These are phyloP conservation scores for Pichia sp. DNA, from an alignment of 1,139 yeast genomes.

Conservation along the genomic window DNA sequence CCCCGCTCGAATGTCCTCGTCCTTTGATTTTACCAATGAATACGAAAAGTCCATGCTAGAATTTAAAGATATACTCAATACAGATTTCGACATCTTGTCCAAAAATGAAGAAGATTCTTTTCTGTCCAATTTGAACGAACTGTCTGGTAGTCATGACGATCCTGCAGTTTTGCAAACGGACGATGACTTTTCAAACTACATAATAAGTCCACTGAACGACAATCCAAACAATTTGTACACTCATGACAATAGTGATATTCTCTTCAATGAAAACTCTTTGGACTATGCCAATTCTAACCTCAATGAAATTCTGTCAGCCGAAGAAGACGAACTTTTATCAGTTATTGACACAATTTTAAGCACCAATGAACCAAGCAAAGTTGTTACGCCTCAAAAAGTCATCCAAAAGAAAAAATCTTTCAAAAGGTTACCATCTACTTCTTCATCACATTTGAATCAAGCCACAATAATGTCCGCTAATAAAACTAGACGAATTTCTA, in stretches of 20 bases:
- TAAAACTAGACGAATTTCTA: conserved; percentile 2
- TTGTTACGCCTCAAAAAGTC: not conserved
- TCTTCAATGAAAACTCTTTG: not conserved
- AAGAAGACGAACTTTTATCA: not conserved
- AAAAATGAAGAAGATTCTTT: not conserved
- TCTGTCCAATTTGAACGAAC: not conserved
- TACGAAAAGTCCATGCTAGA: too few relatives aligned
- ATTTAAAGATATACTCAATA: not conserved
- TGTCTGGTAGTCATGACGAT: not conserved
- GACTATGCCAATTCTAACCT: not conserved
- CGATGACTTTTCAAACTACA: not conserved
- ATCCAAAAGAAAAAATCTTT: conserved; percentile 2
- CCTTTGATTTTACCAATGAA: too few relatives aligned
- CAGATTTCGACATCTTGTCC: not conserved
- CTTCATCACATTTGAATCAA: not conserved
- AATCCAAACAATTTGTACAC: not conserved
- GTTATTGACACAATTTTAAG: not conserved
- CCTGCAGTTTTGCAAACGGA: not conserved
- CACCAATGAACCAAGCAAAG: not conserved
- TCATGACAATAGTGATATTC: not conserved
- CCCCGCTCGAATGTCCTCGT: too few relatives aligned
- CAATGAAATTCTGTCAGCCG: not conserved
- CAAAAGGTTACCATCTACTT: conserved; percentile 4
- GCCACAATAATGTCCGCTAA: too few relatives aligned
- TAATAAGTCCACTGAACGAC: not conserved